Percentiles rank a stretch among this genome's conserved stretches.
Evolutionary conservation across 2,329 filamentous ascomycete species (phyloP).

Genomic region (Chaetomiaceae sp.): DNA sequence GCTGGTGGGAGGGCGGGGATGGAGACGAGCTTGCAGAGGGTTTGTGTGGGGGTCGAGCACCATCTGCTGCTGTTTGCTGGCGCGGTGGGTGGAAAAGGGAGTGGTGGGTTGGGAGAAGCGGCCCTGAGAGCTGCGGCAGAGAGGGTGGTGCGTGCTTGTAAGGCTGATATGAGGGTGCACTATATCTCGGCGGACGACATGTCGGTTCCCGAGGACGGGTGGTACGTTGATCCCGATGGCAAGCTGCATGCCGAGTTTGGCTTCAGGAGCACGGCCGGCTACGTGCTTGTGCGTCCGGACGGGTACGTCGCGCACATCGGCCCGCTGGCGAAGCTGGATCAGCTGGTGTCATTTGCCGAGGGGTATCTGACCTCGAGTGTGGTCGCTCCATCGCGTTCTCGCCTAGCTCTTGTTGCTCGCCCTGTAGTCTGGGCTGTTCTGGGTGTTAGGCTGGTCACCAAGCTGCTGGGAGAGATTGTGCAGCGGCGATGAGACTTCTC

Average conservation of each 20-base stretch:
- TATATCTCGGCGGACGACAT: constrained; percentile 10
- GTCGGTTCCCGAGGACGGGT: background rate
- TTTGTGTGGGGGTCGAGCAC: constrained; percentile 25
- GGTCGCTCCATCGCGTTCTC: background rate
- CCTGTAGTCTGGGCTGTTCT: background rate
- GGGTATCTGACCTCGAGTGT: constrained; percentile 3
- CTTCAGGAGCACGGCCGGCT: constrained; percentile 24
- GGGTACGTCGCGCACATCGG: constrained; percentile 30
- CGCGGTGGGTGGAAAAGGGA: background rate
- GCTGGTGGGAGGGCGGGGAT: background rate
- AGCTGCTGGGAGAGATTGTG: background rate
- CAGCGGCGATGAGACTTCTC: background rate
- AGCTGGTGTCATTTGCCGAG: constrained; percentile 20
- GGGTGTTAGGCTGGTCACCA: background rate
- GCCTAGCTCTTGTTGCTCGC: background rate
- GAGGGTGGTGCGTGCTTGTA: constrained; percentile 14
- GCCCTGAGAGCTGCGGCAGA: constrained; percentile 15
- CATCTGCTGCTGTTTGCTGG: constrained; percentile 32
- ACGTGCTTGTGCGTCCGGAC: constrained; percentile 30
- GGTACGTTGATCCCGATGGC: constrained; percentile 23
- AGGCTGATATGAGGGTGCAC: constrained; percentile 16
- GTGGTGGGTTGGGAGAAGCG: constrained; percentile 7
- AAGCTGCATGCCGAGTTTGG: constrained; percentile 28
- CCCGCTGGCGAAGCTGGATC: constrained; percentile 21
- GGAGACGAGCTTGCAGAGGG: constrained; percentile 23